A percentile compares a stretch with the other conserved stretches of the same genome.
phyloP scores from a whole-genome alignment of 1,284 basidiomycete genomes.

The Puccinia hordei region DNA sequence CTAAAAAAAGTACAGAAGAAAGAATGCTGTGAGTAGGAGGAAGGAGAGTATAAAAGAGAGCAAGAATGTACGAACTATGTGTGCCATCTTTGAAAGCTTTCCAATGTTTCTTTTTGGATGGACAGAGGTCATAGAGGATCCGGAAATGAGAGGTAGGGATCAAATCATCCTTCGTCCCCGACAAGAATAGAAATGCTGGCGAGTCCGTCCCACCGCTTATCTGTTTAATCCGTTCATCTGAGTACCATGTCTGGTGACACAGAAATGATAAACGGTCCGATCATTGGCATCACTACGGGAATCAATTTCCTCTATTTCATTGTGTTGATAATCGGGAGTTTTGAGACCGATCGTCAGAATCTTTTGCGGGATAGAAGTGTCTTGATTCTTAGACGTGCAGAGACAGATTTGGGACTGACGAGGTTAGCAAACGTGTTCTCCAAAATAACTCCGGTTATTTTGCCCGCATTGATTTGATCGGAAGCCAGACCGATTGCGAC shows the following conservation, averaged over 20 bases:
- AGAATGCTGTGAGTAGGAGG: background rate
- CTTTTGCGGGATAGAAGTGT: background rate
- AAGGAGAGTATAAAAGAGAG: no score
- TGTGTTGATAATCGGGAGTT: background rate
- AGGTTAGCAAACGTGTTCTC: constrained; percentile 49
- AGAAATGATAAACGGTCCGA: constrained; percentile 38
- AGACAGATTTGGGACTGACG: constrained; percentile 5
- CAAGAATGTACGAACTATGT: constrained; percentile 31
- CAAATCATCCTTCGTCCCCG: constrained; percentile 42
- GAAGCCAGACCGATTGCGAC: constrained; percentile 35
- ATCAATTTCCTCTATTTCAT: constrained; percentile 36
- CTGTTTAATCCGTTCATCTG: constrained; percentile 30
- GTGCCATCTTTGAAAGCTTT: constrained; percentile 42
- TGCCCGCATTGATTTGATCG: background rate
- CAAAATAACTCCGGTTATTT: constrained; percentile 41
- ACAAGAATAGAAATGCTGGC: constrained; percentile 41
- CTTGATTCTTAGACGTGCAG: no score
- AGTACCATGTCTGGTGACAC: constrained; percentile 50
- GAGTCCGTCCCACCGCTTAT: background rate
- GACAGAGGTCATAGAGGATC: constrained; percentile 31
- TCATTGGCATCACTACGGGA: constrained; percentile 46
- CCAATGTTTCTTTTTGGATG: constrained; percentile 32
- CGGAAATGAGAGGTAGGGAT: constrained; percentile 42
- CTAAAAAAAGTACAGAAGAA: constrained; percentile 4
- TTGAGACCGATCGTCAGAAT: background rate